Percentiles rank a stretch among this genome's conserved stretches.
Conservation (phyloP, 768 basidiomycete genomes). For the Russula compacta region DNA sequence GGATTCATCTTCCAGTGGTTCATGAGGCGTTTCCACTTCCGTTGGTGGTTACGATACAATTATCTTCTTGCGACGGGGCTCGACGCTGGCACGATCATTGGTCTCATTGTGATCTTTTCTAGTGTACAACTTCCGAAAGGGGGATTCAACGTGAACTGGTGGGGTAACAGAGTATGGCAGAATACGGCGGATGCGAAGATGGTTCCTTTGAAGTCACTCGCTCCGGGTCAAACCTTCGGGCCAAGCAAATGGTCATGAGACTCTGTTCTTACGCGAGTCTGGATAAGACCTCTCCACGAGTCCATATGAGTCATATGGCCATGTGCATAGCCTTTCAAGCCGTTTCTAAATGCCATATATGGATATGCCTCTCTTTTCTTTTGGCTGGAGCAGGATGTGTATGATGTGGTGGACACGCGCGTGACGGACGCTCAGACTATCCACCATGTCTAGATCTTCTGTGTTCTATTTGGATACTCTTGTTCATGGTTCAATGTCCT, state of each 20-base stretch:
- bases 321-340: no score
- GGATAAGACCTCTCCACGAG: not conserved
- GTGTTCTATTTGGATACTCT: no score
- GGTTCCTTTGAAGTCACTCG: slow-evolving; percentile 42
- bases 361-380: no score
- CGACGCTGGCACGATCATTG: slow-evolving; percentile 55
- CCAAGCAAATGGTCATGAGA: slow-evolving; percentile 28
- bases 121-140: slow-evolving; percentile 46
- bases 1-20: slow-evolving; percentile 87
- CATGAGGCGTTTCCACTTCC: slow-evolving; percentile 60
- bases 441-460: no score
- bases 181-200: slow-evolving; percentile 64
- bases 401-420: no score
- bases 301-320: no score
- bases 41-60: slow-evolving; percentile 73
- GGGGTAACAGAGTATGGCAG: slow-evolving; percentile 71
- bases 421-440: no score
- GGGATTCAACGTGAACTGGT: slow-evolving; percentile 54
- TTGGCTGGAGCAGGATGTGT: no score
- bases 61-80: slow-evolving; percentile 72
- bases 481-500: no score
- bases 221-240: slow-evolving; percentile 48
- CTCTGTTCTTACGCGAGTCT: not conserved
- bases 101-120: slow-evolving; percentile 58
- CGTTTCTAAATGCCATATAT: no score